Percentiles rank a stretch among this genome's conserved stretches.
Evolutionary conservation across 345 rosid species (phyloP).

Genomic region (Draba incana): DNA sequence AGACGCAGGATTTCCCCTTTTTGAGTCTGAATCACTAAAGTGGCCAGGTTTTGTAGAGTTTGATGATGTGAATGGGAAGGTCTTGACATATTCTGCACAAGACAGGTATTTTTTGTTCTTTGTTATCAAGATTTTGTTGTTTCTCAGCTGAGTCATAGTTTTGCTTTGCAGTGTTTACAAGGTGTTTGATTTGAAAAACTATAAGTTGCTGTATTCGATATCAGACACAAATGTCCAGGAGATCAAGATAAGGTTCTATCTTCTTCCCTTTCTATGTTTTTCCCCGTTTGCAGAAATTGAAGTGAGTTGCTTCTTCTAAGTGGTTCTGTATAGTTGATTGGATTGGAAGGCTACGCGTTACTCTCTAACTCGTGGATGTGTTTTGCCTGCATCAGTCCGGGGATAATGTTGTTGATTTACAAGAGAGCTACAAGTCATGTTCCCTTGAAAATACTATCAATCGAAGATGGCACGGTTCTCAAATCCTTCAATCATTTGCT

Average conservation of each 20-base stretch:
- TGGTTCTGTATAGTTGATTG: constrained; percentile 17
- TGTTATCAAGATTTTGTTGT: neutral
- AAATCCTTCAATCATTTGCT: constrained; percentile 82
- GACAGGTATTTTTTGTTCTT: constrained; percentile 55
- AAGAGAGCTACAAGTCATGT: constrained; percentile 72
- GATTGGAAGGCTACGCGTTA: constrained; percentile 11
- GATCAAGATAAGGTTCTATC: constrained; percentile 82
- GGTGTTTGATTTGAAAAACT: constrained; percentile 90
- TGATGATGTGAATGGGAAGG: constrained; percentile 90
- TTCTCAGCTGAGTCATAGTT: constrained; percentile 1
- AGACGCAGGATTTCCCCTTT: constrained; percentile 79
- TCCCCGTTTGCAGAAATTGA: constrained; percentile 45
- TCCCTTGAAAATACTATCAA: constrained; percentile 79
- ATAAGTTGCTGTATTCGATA: constrained; percentile 77
- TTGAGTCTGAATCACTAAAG: constrained; percentile 81
- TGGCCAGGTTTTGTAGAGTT: constrained; percentile 97
- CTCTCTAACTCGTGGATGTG: constrained; percentile 9
- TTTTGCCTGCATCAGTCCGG: constrained; percentile 61
- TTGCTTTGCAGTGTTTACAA: constrained; percentile 67
- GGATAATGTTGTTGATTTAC: constrained; percentile 89
- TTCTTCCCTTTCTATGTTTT: constrained; percentile 7
- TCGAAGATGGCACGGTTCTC: constrained; percentile 93
- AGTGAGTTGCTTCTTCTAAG: constrained; percentile 42
- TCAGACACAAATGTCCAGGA: constrained; percentile 78
- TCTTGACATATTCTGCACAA: constrained; percentile 80